phyloP scores from a whole-genome alignment of 169 alveolate genomes.

The Babesia divergens region DNA sequence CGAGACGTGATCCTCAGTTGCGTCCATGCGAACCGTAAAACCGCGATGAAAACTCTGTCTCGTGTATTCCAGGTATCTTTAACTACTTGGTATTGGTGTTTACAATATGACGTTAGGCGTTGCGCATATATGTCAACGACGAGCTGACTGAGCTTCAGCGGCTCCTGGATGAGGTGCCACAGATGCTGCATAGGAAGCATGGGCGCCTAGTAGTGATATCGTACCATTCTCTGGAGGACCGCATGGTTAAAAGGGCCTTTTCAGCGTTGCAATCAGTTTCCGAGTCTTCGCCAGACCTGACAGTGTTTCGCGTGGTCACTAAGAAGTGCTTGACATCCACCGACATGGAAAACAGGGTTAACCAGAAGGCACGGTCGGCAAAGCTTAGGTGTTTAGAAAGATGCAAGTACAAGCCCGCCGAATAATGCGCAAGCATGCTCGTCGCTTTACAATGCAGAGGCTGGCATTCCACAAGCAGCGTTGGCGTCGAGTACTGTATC shows the following conservation, averaged over 20 bases:
- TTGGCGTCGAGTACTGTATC: too few species aligned
- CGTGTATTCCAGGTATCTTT: conserved; percentile 61
- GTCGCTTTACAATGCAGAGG: too few species aligned
- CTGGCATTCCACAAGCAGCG: too few species aligned
- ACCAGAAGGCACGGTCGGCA: conserved; percentile 59
- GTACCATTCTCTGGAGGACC: conserved; percentile 76
- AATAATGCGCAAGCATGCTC: too few species aligned
- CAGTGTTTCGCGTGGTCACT: neutral
- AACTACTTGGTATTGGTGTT: neutral
- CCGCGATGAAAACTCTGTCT: conserved; percentile 68
- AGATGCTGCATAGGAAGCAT: conserved; percentile 44
- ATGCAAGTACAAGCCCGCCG: neutral
- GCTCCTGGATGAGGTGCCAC: conserved; percentile 58
- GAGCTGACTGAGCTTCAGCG: conserved; percentile 65
- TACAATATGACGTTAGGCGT: conserved; percentile 29
- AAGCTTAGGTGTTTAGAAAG: conserved; percentile 51
- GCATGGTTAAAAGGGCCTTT: conserved; percentile 56
- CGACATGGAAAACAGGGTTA: conserved; percentile 11
- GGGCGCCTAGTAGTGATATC: conserved; percentile 67
- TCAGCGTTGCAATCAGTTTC: conserved; percentile 3
- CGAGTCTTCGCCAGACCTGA: conserved; percentile 1
- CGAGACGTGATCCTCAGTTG: conserved; percentile 56
- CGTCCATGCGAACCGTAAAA: conserved; percentile 54
- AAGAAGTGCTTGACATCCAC: conserved; percentile 61
- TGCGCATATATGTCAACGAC: conserved; percentile 72